Evolutionary conservation across 176 grass and related monocot genomes (phyloP), one percentile per base, ranked within the genome.

Genomic region (Bromus sterilis): DNA sequence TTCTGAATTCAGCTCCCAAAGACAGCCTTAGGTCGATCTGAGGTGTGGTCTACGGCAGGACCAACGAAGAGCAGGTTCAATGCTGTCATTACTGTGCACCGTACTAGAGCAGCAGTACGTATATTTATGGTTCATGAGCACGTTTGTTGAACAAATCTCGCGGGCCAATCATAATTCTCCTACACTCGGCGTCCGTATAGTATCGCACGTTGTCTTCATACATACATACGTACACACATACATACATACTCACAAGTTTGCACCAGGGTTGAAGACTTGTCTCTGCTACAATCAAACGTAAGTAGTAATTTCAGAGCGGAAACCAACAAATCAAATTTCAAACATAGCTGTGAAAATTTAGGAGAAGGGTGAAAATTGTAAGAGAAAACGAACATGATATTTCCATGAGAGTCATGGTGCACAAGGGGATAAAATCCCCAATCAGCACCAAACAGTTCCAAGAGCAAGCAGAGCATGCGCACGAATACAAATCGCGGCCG

Each of bases 351-450:
- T 6, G 4, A 48, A 6, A 48, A 16, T 23, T 13, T 21, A 4
- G 31, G 35, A 16, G 10, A 1, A 20, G 18, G 20, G n/a, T n/a
- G n/a, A 37, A 67, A 67, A 39, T 24, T 11, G 20, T 4, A 15
- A 44, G 13, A 23, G 21, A 35, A 3, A 23, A 2, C 33, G 14
- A 24, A 7, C 5, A 6, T 26, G 66, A 26, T 7, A 23, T 42
- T 70, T n/a, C n/a, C n/a, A n/a, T n/a, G n/a, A n/a, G n/a, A 33
- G 41, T 42, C 23, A 55, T 41, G 39, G 10, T 64, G 43, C 83
- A 58, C 33, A 89, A 82, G 73, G 35, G 29, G 78, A 37, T 89
- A 10, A 86, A 86, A 74, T 46, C 64, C n/a, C 49, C 87, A 82
- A 78, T 89, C 78, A 86, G 11, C 21, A 28, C 21, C 20, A 5